Evolutionary conservation across 2,329 filamentous ascomycete species (phyloP).

Genomic region (Curvularia sp.): DNA sequence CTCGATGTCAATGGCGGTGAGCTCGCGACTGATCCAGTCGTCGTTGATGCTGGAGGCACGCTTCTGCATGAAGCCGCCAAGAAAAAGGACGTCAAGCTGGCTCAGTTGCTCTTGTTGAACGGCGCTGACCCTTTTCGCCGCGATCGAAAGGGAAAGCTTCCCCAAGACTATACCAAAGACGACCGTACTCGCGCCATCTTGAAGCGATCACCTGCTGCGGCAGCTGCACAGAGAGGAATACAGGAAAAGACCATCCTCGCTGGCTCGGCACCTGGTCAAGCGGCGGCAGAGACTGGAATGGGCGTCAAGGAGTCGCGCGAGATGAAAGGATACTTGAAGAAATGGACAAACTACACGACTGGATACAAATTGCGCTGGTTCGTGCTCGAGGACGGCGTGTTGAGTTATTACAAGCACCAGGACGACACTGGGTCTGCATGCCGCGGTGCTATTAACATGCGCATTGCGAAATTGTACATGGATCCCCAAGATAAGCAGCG

Average conservation of each 20-base stretch:
- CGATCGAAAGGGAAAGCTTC: slow-evolving; percentile 92
- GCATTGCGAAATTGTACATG: slow-evolving; percentile 93
- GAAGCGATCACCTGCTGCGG: slow-evolving; percentile 92
- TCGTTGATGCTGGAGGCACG: slow-evolving; percentile 84
- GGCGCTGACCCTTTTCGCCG: slow-evolving; percentile 95
- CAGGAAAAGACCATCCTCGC: slow-evolving; percentile 97
- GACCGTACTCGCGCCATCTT: slow-evolving; percentile 86
- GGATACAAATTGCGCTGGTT: slow-evolving; percentile 98
- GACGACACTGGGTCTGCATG: slow-evolving; percentile 96
- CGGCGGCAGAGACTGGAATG: slow-evolving; percentile 64
- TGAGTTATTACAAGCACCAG: slow-evolving; percentile 99
- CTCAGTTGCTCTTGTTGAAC: slow-evolving; percentile 88
- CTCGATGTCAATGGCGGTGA: slow-evolving; percentile 93
- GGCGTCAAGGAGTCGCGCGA: slow-evolving; percentile 88
- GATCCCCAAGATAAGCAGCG: slow-evolving; percentile 96
- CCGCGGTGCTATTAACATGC: slow-evolving; percentile 98
- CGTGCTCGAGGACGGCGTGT: slow-evolving; percentile 92
- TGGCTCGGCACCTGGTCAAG: slow-evolving; percentile 66
- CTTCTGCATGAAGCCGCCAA: slow-evolving; percentile 92
- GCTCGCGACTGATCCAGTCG: slow-evolving; percentile 79
- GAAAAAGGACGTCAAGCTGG: slow-evolving; percentile 83
- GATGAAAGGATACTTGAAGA: slow-evolving; percentile 99
- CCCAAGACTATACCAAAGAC: slow-evolving; percentile 95
- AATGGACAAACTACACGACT: slow-evolving; percentile 98
- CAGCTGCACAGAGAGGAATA: slow-evolving; percentile 91